Evolutionary conservation across 2,329 filamentous ascomycete genomes (phyloP).

Genomic region (Aspergillus oerlinghausenensis): DNA sequence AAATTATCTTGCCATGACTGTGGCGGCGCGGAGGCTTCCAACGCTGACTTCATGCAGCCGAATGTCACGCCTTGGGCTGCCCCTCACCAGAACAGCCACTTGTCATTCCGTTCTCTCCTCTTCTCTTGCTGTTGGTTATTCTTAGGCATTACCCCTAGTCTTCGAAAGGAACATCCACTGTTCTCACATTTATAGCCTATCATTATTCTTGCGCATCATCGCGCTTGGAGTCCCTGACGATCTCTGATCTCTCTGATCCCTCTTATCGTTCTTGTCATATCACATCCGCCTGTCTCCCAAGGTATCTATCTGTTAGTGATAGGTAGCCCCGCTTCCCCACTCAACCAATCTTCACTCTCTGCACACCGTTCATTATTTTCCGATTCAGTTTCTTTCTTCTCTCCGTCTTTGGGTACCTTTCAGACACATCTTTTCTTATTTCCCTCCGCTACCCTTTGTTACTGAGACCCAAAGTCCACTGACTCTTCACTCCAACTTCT

Average conservation of each 20-base stretch:
- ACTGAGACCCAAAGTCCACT: not conserved
- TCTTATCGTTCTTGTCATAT: not conserved
- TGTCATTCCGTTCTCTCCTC: not conserved
- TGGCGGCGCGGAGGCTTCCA: not conserved
- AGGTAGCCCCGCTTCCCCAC: not conserved
- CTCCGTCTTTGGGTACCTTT: not conserved
- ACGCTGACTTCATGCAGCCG: not conserved
- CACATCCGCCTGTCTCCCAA: not conserved
- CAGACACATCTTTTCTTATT: not conserved
- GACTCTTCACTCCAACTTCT: not conserved
- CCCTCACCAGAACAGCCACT: not conserved
- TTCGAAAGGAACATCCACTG: not conserved
- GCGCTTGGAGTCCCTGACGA: not conserved
- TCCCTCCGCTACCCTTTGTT: not conserved
- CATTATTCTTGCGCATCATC: not conserved
- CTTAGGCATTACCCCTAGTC: not conserved
- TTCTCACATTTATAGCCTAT: not conserved
- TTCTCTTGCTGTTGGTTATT: not conserved
- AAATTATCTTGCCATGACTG: not conserved
- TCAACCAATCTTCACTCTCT: slow-evolving; percentile 6
- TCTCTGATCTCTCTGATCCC: not conserved
- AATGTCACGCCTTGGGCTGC: not conserved
- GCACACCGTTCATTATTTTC: not conserved
- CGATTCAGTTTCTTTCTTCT: not conserved
- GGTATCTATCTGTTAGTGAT: not conserved